Evolutionary conservation across 2,329 filamentous ascomycete species (phyloP).

Genomic region (Arthroderma sp.): DNA sequence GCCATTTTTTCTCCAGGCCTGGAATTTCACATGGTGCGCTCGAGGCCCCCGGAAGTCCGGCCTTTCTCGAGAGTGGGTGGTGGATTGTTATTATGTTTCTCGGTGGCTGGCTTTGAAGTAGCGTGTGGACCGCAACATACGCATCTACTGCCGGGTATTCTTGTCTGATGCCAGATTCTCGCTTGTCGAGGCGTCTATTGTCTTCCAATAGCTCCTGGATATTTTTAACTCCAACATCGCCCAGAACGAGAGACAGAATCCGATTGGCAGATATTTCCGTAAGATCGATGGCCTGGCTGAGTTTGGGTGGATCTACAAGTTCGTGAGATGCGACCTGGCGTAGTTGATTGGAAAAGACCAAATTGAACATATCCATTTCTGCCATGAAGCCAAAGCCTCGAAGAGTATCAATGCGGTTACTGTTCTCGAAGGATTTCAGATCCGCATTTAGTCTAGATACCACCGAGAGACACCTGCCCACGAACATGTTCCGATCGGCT

Average conservation of each 20-base stretch:
- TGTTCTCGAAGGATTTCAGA: constrained; percentile 3
- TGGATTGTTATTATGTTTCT: too few relatives aligned
- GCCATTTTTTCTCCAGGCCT: constrained; percentile 27
- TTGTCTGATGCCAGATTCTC: constrained; percentile 38
- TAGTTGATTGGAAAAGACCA: constrained; percentile 27
- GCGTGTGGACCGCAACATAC: constrained; percentile 35
- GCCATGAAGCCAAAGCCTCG: background rate
- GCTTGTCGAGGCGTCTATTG: constrained; percentile 26
- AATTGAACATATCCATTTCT: constrained; percentile 16
- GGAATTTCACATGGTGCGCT: constrained; percentile 17
- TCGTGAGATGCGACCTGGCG: constrained; percentile 25
- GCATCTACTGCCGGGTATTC: constrained; percentile 32
- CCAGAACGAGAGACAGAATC: constrained; percentile 24
- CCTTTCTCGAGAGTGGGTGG: constrained; percentile 22
- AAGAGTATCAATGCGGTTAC: constrained; percentile 11
- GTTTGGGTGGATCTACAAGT: constrained; percentile 15
- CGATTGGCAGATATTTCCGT: constrained; percentile 23
- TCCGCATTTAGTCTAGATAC: constrained; percentile 29
- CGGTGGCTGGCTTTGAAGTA: constrained; percentile 12
- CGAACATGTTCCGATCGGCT: constrained; percentile 38
- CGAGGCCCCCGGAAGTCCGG: constrained; percentile 22
- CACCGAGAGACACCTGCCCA: constrained; percentile 23
- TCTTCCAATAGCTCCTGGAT: constrained; percentile 34
- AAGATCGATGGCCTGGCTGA: constrained; percentile 16
- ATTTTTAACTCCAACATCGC: constrained; percentile 20